Conservation (phyloP, 225 moss, liverwort and hornwort genomes). For the Polytrichum commune region DNA sequence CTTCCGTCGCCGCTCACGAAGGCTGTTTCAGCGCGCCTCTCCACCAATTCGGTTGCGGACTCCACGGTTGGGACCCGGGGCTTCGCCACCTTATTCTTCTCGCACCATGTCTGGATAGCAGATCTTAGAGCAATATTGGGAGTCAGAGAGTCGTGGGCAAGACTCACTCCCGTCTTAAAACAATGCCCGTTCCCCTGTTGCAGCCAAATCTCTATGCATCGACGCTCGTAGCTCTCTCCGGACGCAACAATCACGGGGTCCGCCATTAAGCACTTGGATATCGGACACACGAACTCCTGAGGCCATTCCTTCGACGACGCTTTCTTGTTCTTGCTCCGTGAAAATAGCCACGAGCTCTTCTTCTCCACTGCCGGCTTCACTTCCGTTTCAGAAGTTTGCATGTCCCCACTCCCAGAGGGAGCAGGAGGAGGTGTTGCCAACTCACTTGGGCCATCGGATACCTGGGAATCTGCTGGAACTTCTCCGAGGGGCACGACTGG, state of each 20-base stretch:
- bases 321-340: constrained; percentile 37
- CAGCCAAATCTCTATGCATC: constrained; percentile 45
- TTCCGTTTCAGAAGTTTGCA: constrained; percentile 8
- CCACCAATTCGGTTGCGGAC: constrained; percentile 33
- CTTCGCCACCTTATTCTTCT: constrained; percentile 31
- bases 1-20: constrained; percentile 29
- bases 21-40: constrained; percentile 18
- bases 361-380: constrained; percentile 24
- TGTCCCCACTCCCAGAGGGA: not conserved
- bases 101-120: constrained; percentile 54
- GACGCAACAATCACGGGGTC: constrained; percentile 57
- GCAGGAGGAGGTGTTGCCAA: constrained; percentile 5
- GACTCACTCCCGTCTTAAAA: constrained; percentile 36
- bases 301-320: constrained; percentile 23
- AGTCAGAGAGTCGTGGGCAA: constrained; percentile 42
- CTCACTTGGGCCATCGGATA: constrained; percentile 19
- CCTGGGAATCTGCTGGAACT: constrained; percentile 16
- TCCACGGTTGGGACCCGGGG: constrained; percentile 43
- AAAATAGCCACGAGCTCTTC: constrained; percentile 43
- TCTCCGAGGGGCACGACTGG: constrained; percentile 10
- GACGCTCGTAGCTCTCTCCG: constrained; percentile 50
- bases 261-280: constrained; percentile 49
- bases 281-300: constrained; percentile 37
- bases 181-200: constrained; percentile 44
- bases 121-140: constrained; percentile 43